Base-by-base conservation (phyloP, 2,329 filamentous ascomycete genomes). In the Karstenula rhodostoma region DNA sequence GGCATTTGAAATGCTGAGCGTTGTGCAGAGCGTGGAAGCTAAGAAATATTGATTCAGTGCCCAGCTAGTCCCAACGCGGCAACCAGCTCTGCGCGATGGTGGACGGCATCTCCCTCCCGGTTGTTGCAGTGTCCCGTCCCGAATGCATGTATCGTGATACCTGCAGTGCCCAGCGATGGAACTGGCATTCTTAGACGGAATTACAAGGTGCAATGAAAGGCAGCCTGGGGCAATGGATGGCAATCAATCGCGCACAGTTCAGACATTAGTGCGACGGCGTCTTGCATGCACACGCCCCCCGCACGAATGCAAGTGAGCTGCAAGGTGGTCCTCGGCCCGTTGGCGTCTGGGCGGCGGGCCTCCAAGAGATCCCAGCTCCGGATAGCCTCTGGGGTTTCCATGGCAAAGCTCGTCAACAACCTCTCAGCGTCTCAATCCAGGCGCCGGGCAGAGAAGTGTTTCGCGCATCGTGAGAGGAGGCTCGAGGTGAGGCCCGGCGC, bases 371-470 rank as follows among this genome's bases (percentile, higher is more conserved):
- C n/a, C 52, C 52, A 44, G 51, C 51, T n/a, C 7, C 44, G 35
- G 32, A 10, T 50, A 44, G 46, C 56, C 15, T 17, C 56, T 46
- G 23, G 37, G 57, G 57, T 59, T 59, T 59, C 57, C 57, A 56
- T 56, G 57, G 57, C 57, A 59, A 59, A 56, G n/a, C n/a, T n/a
- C 13, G 53, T n/a, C 37, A 44, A 56, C 57, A 48, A n/a, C 12
- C 7, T n/a, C 44, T 32, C n/a, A n/a, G n/a, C n/a, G n/a, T n/a
- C 40, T 22, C 27, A n/a, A n/a, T 10, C n/a, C 35, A 29, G 37
- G 43, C 15, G 54, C 54, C n/a, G 44, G 8, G 13, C 54, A 40
- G 43, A 29, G 29, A 22, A 43, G 48, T 17, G 35, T 43, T 51
- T 51, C 48, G 48, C 19, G 56, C 56, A 57, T 57, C 56, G 56